phyloP scores from a whole-genome alignment of 2,329 filamentous ascomycete genomes.

The Penicillium sp. region DNA sequence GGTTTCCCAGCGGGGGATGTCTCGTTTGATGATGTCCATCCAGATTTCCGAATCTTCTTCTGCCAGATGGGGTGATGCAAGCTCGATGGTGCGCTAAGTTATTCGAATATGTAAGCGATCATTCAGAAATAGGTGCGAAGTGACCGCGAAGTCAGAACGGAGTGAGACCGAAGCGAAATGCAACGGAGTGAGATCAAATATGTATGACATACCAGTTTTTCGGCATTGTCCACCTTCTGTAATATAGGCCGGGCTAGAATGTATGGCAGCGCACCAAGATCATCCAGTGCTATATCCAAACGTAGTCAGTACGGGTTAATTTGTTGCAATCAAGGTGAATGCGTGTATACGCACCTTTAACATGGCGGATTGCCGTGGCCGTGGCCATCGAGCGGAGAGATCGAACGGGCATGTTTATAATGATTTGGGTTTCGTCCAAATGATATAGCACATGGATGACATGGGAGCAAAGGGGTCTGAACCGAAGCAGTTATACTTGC shows the following conservation, averaged over 20 bases:
- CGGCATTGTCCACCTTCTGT: constrained; percentile 67
- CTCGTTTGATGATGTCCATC: constrained; percentile 73
- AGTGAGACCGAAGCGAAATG: not conserved
- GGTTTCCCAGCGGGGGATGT: constrained; percentile 71
- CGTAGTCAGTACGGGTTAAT: not conserved
- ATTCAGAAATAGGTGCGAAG: not conserved
- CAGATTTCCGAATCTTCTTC: constrained; percentile 72
- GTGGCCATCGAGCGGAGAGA: constrained; percentile 39
- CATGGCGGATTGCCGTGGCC: constrained; percentile 38
- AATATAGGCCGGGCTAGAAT: constrained; percentile 68
- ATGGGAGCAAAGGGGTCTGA: constrained; percentile 18
- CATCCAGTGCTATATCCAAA: constrained; percentile 55
- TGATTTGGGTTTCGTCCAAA: constrained; percentile 7
- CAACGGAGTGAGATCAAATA: not conserved
- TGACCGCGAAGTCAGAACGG: not conserved
- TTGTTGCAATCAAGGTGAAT: not conserved
- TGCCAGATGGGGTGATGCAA: constrained; percentile 73
- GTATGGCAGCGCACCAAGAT: constrained; percentile 73
- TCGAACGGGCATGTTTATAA: constrained; percentile 34
- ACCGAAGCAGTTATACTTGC: not conserved
- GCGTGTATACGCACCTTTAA: constrained; percentile 33
- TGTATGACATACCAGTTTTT: constrained; percentile 63
- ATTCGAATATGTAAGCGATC: constrained; percentile 2
- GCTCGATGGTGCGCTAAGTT: constrained; percentile 62
- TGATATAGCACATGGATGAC: not conserved